These are phyloP conservation scores for Margaritispora aquatica DNA, from an alignment of 495 filamentous ascomycete species.

Conservation along the genomic window DNA sequence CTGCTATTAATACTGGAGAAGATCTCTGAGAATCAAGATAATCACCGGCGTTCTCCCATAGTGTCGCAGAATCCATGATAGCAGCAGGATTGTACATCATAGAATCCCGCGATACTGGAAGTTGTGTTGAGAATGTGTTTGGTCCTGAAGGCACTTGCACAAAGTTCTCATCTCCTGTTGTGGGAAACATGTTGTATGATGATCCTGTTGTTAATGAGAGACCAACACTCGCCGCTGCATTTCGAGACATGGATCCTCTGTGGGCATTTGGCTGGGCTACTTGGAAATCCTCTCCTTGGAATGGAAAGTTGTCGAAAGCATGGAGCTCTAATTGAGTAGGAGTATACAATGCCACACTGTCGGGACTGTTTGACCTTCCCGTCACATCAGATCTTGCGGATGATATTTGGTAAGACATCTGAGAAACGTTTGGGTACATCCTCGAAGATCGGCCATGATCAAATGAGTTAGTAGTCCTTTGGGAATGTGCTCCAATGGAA, in stretches of 20 bases:
- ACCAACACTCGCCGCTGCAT: background rate
- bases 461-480: conserved; percentile 18
- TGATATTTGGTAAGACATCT: conserved; percentile 21
- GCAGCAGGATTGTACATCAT: conserved; percentile 11
- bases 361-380: conserved; percentile 21
- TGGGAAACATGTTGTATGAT: conserved; percentile 12
- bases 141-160: conserved; percentile 7
- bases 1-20: conserved; percentile 15
- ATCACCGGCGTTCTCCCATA: conserved; percentile 14
- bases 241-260: conserved; percentile 9
- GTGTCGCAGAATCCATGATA: conserved; percentile 7
- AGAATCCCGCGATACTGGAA: conserved; percentile 15
- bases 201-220: conserved; percentile 7
- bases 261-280: conserved; percentile 11
- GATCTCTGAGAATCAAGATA: conserved; percentile 21
- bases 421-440: conserved; percentile 18
- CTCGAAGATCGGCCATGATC: conserved; percentile 18
- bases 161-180: conserved; percentile 18
- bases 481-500: conserved; percentile 21
- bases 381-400: conserved; percentile 22
- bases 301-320: conserved; percentile 16
- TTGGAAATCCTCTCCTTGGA: conserved; percentile 9
- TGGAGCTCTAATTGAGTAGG: conserved; percentile 18
- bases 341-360: conserved; percentile 14
- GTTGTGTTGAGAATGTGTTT: conserved; percentile 9